A percentile compares a stretch with the other conserved stretches of the same genome.
Evolutionary conservation across 257 asterid species (phyloP).

Genomic region (Nicotiana obtusifolia): DNA sequence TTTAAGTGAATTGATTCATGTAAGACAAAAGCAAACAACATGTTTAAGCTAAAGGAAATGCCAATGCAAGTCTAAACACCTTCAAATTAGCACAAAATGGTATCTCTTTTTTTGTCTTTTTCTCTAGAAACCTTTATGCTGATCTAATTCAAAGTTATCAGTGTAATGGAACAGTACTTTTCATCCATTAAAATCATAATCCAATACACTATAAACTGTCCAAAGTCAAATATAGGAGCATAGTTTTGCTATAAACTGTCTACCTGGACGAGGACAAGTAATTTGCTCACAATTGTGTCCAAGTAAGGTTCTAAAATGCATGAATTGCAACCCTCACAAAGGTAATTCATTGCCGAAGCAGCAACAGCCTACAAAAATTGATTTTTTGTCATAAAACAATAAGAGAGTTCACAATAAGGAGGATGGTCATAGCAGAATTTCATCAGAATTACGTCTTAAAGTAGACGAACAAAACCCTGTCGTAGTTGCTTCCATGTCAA

Average conservation of each 20-base stretch:
- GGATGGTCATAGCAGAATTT: neutral
- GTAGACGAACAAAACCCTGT: no score
- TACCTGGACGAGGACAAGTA: neutral
- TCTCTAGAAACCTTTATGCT: no score
- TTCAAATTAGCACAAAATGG: no score
- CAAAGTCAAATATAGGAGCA: neutral
- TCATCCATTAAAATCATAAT: neutral
- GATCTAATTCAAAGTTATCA: no score
- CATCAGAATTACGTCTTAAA: neutral
- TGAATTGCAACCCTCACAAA: neutral
- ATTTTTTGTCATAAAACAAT: neutral
- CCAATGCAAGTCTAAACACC: neutral
- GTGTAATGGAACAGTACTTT: no score
- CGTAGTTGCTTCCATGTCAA: no score
- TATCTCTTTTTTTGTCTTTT: no score
- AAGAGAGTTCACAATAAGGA: neutral
- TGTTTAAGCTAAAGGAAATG: neutral
- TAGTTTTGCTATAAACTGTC: no score
- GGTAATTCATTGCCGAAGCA: neutral
- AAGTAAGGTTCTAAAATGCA: neutral
- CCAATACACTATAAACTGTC: neutral
- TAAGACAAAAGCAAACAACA: neutral
- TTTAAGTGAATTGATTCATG: neutral
- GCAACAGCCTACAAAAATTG: neutral
- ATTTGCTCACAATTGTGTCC: neutral